phyloP scores from a whole-genome alignment of 495 filamentous ascomycete genomes.

The Penicillium subrubescens region DNA sequence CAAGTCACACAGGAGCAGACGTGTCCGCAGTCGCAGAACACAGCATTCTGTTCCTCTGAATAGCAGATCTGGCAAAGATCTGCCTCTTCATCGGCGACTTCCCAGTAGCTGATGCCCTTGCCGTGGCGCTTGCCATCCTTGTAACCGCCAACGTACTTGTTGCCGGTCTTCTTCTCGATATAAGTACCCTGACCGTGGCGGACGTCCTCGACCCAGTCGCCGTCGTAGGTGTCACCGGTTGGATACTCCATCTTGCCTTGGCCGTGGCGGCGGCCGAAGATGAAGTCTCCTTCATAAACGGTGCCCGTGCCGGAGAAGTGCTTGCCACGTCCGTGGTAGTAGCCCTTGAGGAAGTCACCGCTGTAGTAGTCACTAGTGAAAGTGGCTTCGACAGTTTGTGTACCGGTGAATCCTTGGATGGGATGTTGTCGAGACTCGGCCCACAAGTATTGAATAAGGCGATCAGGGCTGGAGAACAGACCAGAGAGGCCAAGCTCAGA shows the following conservation, averaged over 20 bases:
- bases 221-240: constrained; percentile 64
- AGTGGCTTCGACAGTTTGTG: constrained; percentile 47
- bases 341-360: constrained; percentile 50
- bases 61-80: constrained; percentile 67
- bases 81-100: constrained; percentile 64
- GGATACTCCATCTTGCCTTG: constrained; percentile 60
- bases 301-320: constrained; percentile 57
- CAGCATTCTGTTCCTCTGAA: constrained; percentile 60
- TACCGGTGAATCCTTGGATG: constrained; percentile 46
- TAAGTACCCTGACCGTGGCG: constrained; percentile 62
- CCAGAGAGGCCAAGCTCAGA: constrained; percentile 41
- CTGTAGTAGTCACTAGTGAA: constrained; percentile 53
- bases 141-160: constrained; percentile 66
- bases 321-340: constrained; percentile 54
- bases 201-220: constrained; percentile 57
- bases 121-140: constrained; percentile 63
- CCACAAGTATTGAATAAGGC: constrained; percentile 50
- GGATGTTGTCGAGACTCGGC: constrained; percentile 47
- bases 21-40: constrained; percentile 69
- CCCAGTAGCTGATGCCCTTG: constrained; percentile 63
- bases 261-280: constrained; percentile 55
- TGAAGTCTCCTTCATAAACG: constrained; percentile 57
- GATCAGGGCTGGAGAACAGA: constrained; percentile 47
- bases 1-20: constrained; percentile 65
- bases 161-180: constrained; percentile 59